phyloP scores from a whole-genome alignment of 345 rosid genomes.

The Gossypium australe region DNA sequence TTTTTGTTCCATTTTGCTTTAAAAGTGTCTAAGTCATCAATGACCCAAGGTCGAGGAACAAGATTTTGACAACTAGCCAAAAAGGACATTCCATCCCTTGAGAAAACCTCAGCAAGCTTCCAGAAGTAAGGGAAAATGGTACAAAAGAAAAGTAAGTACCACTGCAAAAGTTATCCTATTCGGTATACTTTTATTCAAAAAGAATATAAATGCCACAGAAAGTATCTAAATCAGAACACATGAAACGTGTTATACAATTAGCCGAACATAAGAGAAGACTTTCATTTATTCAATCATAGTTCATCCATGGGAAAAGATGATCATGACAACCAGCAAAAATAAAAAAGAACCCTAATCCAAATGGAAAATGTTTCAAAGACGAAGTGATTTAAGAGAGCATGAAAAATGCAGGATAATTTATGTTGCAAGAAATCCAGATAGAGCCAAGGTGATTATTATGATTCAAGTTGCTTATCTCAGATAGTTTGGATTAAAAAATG shows the following conservation, averaged over 20 bases:
- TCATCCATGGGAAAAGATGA: slow-evolving; percentile 3
- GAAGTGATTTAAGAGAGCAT: not conserved
- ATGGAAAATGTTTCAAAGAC: not conserved
- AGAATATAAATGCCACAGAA: not conserved
- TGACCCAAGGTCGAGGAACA: slow-evolving; percentile 88
- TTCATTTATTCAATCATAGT: slow-evolving; percentile 3
- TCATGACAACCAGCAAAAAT: not conserved
- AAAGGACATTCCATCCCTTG: slow-evolving; percentile 94
- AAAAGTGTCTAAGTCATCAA: slow-evolving; percentile 84
- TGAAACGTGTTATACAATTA: not conserved
- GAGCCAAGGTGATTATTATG: not conserved
- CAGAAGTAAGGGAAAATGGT: slow-evolving; percentile 18
- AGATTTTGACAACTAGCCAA: slow-evolving; percentile 92
- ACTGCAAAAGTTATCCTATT: not conserved
- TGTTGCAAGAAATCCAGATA: not conserved
- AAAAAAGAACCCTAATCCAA: not conserved
- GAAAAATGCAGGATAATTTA: not conserved
- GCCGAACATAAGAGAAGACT: not conserved
- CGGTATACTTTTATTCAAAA: not conserved
- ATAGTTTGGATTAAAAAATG: not conserved
- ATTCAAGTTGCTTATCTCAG: not conserved
- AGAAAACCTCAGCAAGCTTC: slow-evolving; percentile 98
- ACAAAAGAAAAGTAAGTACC: slow-evolving; percentile 7
- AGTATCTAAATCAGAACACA: not conserved
- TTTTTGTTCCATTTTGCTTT: slow-evolving; percentile 77